phyloP scores from a whole-genome alignment of 495 filamentous ascomycete species.

The Talaromyces thailandensis region DNA sequence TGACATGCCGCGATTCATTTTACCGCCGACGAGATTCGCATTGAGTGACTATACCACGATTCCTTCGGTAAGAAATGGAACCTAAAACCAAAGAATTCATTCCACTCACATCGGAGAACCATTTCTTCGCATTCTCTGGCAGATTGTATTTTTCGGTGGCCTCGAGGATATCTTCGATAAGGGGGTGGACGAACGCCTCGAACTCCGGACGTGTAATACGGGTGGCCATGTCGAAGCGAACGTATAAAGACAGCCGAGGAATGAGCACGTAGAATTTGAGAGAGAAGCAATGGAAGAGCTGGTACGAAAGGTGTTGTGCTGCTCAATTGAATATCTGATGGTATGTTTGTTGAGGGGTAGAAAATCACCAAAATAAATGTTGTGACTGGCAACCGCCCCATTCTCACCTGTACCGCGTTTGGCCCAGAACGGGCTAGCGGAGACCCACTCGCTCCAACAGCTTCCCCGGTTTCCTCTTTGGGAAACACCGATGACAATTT shows the following conservation, averaged over 20 bases:
- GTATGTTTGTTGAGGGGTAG: not conserved
- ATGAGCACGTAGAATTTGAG: not conserved
- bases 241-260: not conserved
- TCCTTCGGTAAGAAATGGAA: slow-evolving; percentile 12
- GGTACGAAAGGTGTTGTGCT: not conserved
- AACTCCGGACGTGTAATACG: slow-evolving; percentile 72
- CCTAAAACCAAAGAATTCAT: not conserved
- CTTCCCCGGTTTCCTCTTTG: not conserved
- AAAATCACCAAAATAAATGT: not conserved
- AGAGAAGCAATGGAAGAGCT: not conserved
- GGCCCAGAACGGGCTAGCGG: not conserved
- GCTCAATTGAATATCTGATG: not conserved
- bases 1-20: slow-evolving; percentile 98
- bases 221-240: slow-evolving; percentile 43
- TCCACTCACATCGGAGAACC: slow-evolving; percentile 68
- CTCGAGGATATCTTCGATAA: slow-evolving; percentile 66
- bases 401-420: not conserved
- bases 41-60: slow-evolving; percentile 51
- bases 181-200: slow-evolving; percentile 74
- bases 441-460: not conserved
- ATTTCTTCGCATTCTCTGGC: slow-evolving; percentile 71
- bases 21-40: slow-evolving; percentile 84
- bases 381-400: not conserved
- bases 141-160: slow-evolving; percentile 72
- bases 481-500: not conserved